Percentiles rank a stretch among this genome's conserved stretches.
phyloP scores from a whole-genome alignment of 2,329 filamentous ascomycete species.

The Celoporthe dispersa region DNA sequence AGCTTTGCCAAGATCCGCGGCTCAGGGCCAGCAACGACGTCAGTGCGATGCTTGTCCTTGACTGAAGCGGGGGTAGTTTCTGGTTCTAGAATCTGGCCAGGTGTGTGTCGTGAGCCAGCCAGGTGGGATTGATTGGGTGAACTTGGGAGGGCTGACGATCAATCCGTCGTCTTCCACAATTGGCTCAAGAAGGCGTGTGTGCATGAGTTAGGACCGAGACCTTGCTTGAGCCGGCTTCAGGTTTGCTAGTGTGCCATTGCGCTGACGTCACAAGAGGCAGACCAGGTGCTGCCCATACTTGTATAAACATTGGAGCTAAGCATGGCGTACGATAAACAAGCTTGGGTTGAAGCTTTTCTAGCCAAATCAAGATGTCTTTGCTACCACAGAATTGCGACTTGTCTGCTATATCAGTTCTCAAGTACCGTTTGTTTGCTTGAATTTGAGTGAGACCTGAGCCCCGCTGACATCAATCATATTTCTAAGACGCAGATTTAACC shows the following conservation, averaged over 20 bases:
- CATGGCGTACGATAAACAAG: slow-evolving; percentile 7
- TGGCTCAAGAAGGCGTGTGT: not conserved
- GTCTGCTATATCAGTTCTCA: not conserved
- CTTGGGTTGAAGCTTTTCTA: not conserved
- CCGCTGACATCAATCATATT: not conserved
- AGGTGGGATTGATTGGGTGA: not conserved
- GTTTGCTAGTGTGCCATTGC: not conserved
- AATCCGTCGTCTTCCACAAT: not conserved
- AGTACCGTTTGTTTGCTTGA: not conserved
- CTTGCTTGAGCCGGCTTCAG: not conserved
- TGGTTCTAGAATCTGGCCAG: not conserved
- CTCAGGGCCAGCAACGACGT: slow-evolving; percentile 25
- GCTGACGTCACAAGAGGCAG: slow-evolving; percentile 1
- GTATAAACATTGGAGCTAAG: not conserved
- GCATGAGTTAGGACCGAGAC: not conserved
- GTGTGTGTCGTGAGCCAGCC: not conserved
- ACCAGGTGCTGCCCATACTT: not conserved
- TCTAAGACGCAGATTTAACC: not conserved
- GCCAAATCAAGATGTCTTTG: not conserved
- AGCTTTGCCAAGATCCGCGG: slow-evolving; percentile 32
- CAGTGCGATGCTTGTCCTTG: slow-evolving; percentile 23
- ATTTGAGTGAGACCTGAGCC: not conserved
- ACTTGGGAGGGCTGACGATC: not conserved
- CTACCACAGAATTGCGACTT: not conserved
- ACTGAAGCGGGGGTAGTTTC: slow-evolving; percentile 12